Evolutionary conservation across 805 yeast species (phyloP).

Genomic region (Kodamaea hsintzibuensis): DNA sequence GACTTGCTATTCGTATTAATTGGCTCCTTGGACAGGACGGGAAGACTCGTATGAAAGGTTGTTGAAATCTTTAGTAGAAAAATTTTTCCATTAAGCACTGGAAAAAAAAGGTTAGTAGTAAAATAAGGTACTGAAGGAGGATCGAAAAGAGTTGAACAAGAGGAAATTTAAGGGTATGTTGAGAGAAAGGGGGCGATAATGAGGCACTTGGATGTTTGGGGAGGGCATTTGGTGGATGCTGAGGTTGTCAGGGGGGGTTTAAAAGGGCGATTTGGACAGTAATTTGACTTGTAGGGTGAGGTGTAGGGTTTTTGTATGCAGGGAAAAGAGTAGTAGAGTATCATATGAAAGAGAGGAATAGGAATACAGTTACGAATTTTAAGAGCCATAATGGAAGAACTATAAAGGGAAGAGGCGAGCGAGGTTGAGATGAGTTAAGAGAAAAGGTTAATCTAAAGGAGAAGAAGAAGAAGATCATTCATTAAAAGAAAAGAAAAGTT

Average conservation of each 20-base stretch:
- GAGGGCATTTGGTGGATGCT: not conserved
- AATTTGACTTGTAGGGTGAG: not conserved
- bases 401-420: not conserved
- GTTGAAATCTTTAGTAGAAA: conserved; percentile 1
- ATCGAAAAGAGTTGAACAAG: not conserved
- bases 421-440: not conserved
- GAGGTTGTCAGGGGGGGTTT: not conserved
- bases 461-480: not conserved
- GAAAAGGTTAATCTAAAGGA: not conserved
- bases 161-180: not conserved
- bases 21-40: conserved; percentile 1
- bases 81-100: not conserved
- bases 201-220: not conserved
- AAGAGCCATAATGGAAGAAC: too few species aligned
- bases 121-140: not conserved
- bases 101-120: not conserved
- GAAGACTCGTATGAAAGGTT: conserved; percentile 2
- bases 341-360: not conserved
- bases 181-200: not conserved
- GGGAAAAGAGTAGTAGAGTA: not conserved
- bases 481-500: too few species aligned
- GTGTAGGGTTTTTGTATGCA: not conserved
- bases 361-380: too few species aligned
- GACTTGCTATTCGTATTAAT: not conserved
- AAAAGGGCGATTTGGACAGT: not conserved